phyloP scores from a whole-genome alignment of 371 early-diverging fungal species.

The Rhizoclosmatium hyalinum region DNA sequence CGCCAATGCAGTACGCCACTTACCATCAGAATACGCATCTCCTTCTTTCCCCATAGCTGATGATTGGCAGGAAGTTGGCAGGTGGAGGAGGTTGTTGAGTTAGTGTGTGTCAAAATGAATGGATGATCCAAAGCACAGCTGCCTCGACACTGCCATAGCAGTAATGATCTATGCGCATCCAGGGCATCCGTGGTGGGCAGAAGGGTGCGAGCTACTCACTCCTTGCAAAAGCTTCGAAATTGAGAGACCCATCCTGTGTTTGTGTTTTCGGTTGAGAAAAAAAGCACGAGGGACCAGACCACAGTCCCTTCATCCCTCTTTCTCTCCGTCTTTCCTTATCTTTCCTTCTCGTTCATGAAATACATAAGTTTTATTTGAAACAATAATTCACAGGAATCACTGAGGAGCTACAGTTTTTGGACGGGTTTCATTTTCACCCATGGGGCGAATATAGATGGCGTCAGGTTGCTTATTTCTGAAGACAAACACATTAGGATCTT shows the following conservation, averaged over 20 bases:
- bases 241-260: conserved; percentile 56
- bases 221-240: conserved; percentile 58
- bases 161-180: neutral
- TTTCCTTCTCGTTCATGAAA: too few species aligned
- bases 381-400: neutral
- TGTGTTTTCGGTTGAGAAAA: neutral
- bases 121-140: neutral
- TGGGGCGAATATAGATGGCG: conserved; percentile 74
- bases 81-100: neutral
- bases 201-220: conserved; percentile 23
- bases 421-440: conserved; percentile 73
- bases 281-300: neutral
- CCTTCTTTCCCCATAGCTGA: conserved; percentile 60
- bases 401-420: conserved; percentile 53
- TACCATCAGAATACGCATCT: conserved; percentile 56
- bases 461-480: conserved; percentile 74
- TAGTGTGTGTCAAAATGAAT: neutral
- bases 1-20: neutral
- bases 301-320: neutral
- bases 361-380: neutral
- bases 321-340: neutral
- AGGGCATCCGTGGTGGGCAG: neutral
- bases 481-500: neutral
- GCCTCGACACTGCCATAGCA: neutral
- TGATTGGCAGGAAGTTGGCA: neutral